phyloP scores from a whole-genome alignment of 441 rosid species.

The Bruguiera hainesii region DNA sequence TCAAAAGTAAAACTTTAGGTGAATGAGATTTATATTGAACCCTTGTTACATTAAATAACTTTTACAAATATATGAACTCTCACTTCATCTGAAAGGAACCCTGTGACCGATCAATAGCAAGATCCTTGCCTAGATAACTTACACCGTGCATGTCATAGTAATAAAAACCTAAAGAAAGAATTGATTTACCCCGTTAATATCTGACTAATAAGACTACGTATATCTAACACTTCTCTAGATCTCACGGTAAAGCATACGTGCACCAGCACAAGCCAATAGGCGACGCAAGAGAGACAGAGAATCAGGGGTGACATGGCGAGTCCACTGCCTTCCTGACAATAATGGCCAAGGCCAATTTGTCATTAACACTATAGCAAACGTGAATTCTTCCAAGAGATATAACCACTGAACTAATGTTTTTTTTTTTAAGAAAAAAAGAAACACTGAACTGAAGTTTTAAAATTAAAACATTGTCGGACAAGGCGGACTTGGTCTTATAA shows the following conservation, averaged over 20 bases:
- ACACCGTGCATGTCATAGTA: background rate
- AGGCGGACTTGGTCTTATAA: background rate
- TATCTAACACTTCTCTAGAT: too few relatives aligned
- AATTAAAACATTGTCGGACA: background rate
- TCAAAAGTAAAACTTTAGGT: background rate
- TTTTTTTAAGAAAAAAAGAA: too few relatives aligned
- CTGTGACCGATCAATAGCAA: too few relatives aligned
- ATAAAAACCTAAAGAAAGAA: background rate
- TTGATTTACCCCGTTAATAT: background rate
- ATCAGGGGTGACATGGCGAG: background rate
- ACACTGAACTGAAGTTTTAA: background rate
- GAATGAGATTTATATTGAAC: background rate
- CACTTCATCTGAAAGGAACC: too few relatives aligned
- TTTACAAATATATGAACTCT: too few relatives aligned
- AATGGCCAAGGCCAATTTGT: background rate
- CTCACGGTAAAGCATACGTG: background rate
- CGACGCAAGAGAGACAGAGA: background rate
- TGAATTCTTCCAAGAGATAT: background rate
- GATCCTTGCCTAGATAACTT: background rate
- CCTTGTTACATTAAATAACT: too few relatives aligned
- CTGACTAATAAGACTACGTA: too few relatives aligned
- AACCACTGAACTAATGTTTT: background rate
- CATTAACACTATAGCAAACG: background rate
- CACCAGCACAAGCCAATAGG: background rate
- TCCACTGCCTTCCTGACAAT: background rate